These are phyloP conservation scores for Cyclostephanos tholiformis DNA, from an alignment of 108 stramenopile genomes.

Conservation along the genomic window DNA sequence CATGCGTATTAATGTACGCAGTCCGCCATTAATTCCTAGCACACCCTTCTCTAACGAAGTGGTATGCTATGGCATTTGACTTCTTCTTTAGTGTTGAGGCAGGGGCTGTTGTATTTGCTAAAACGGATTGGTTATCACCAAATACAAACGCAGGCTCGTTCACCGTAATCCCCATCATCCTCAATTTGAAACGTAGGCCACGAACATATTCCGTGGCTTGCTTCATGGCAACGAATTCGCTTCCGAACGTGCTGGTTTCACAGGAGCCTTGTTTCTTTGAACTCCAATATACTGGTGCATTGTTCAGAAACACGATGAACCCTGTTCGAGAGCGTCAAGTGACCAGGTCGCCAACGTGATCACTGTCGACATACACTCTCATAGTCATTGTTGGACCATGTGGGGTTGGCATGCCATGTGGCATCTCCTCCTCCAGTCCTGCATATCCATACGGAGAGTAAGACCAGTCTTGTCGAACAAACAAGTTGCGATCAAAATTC, in stretches of 20 bases:
- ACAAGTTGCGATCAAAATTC: conserved; percentile 6
- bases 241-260: too few species aligned
- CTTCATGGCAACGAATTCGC: conserved; percentile 63
- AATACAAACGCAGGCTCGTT: too few species aligned
- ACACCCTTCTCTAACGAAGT: too few species aligned
- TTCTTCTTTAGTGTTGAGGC: conserved; percentile 52
- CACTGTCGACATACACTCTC: conserved; percentile 4
- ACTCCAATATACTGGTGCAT: too few species aligned
- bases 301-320: neutral
- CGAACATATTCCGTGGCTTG: conserved; percentile 41
- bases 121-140: conserved; percentile 50
- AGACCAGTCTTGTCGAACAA: conserved; percentile 9
- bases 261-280: too few species aligned
- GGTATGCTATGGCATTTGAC: conserved; percentile 1
- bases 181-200: conserved; percentile 59
- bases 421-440: conserved; percentile 2
- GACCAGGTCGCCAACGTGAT: conserved; percentile 1
- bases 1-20: too few species aligned
- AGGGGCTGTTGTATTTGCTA: conserved; percentile 39
- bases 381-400: conserved; percentile 9
- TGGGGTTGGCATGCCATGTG: conserved; percentile 5
- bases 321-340: neutral
- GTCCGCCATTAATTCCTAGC: too few species aligned
- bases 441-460: conserved; percentile 6
- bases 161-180: too few species aligned